phyloP scores from a whole-genome alignment of 2,329 filamentous ascomycete species.

The Clonostachys sp. region DNA sequence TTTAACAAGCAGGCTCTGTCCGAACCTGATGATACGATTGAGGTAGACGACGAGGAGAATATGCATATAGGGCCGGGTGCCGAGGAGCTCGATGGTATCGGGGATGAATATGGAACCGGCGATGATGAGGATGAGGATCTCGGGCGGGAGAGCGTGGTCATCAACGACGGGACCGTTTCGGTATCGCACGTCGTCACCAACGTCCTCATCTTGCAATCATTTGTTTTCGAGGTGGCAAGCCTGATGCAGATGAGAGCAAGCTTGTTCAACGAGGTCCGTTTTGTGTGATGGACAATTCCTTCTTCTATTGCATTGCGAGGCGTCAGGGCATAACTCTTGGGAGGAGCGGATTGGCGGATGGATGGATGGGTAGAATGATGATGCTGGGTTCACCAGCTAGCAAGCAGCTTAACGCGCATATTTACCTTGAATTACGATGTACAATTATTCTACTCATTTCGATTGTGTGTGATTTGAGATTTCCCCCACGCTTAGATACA shows the following conservation, averaged over 20 bases:
- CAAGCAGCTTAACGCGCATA: no score
- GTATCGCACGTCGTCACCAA: constrained; percentile 79
- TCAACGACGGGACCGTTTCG: constrained; percentile 43
- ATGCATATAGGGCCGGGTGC: neutral
- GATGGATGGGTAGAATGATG: no score
- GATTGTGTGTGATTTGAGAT: no score
- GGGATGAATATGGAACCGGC: constrained; percentile 16
- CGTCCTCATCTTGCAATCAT: constrained; percentile 73
- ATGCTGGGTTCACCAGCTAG: no score
- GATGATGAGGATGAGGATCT: constrained; percentile 9
- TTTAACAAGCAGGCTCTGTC: constrained; percentile 26
- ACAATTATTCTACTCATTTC: no score
- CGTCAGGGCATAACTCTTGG: no score
- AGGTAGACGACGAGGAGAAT: constrained; percentile 4
- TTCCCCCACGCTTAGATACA: no score
- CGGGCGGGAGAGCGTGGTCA: neutral
- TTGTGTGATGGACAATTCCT: constrained; percentile 22
- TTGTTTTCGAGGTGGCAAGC: constrained; percentile 71
- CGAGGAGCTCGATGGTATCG: constrained; percentile 4
- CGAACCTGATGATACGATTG: constrained; percentile 13
- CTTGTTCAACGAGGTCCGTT: constrained; percentile 72
- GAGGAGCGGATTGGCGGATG: no score
- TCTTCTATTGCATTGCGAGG: no score
- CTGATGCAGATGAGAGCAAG: constrained; percentile 71
- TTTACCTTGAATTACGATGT: no score